Evolutionary conservation across 2,329 filamentous ascomycete genomes (phyloP), one percentile per base, ranked within the genome.

Genomic region (Fusarium duplospermum): DNA sequence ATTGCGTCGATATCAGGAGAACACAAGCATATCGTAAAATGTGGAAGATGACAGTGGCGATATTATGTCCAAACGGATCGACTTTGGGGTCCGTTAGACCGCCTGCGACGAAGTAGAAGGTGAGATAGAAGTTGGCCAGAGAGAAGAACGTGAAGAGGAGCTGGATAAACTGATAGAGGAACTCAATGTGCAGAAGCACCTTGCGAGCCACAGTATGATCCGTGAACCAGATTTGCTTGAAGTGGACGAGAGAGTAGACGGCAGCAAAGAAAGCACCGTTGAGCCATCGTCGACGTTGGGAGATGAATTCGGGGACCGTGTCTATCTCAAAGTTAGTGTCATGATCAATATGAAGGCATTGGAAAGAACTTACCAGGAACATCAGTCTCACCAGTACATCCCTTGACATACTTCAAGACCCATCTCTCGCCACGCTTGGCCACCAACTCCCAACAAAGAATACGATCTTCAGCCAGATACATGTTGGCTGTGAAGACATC

Each of bases 191-290:
- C 62, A 99, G 90, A 36, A 99, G 89, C 27, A 97, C 88, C 84
- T 99, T 99, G 76, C 96, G 93, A 40, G 91, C 89, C 24, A 98
- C 80, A 1, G 94, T 96, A 83, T 99, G 96, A 81, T 98, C 96
- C 0, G 96, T 99, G 27, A 85, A 84, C 93, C 96, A 97, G 79
- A 99, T 92, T 83, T 99, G 97, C 77, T 90, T 92, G 83, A 96
- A 98, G 84, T 99, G 96, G 47, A 98, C 93, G 4, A 98, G 90
- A 2, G 96, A 98, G 87, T 98, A 99, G 62, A 98, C 95, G 50
- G 96, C 96, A 0, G 96, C 97, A 82, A 99, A 99, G 87, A 99
- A 99, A 75, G 96, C 96, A 80, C 96, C 96, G 82, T 99, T 99
- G 71, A 99, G 91, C 96, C 96, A 99, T 83, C 96, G 91, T 81